Conservation (phyloP, 768 basidiomycete genomes). For the Terana coerulea region DNA sequence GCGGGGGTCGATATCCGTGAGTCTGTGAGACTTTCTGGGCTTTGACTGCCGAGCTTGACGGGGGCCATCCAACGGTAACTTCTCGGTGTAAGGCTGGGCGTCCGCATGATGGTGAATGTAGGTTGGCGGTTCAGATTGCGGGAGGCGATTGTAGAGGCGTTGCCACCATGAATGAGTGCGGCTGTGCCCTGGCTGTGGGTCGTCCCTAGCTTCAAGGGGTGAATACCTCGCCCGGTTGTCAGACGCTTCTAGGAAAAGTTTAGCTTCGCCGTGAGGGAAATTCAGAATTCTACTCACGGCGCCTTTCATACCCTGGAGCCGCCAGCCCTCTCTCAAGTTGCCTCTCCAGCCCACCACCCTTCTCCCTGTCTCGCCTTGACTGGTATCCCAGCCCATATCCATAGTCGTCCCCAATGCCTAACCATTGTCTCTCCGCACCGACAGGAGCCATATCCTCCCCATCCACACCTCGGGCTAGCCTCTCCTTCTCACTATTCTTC, state of each 20-base stretch:
- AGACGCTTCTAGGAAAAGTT: constrained; percentile 3
- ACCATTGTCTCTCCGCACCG: constrained; percentile 48
- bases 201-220: not conserved
- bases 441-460: constrained; percentile 40
- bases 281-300: constrained; percentile 11
- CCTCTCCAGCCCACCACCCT: constrained; percentile 48
- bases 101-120: not conserved
- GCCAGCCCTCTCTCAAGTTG: constrained; percentile 53
- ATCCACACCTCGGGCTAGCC: constrained; percentile 33
- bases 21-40: no score
- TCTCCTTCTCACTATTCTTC: constrained; percentile 8
- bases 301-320: constrained; percentile 37
- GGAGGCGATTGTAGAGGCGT: constrained; percentile 47
- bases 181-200: no score
- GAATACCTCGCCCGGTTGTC: not conserved
- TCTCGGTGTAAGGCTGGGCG: not conserved
- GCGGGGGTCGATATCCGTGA: not conserved
- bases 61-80: not conserved
- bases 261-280: not conserved
- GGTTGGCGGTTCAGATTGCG: constrained; percentile 28
- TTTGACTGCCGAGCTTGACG: no score
- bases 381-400: constrained; percentile 38
- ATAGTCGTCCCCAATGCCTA: constrained; percentile 44
- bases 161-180: constrained; percentile 50
- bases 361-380: constrained; percentile 32